Evolutionary conservation across 208 protist species (phyloP).

Genomic region (Spongospora subterranea): DNA sequence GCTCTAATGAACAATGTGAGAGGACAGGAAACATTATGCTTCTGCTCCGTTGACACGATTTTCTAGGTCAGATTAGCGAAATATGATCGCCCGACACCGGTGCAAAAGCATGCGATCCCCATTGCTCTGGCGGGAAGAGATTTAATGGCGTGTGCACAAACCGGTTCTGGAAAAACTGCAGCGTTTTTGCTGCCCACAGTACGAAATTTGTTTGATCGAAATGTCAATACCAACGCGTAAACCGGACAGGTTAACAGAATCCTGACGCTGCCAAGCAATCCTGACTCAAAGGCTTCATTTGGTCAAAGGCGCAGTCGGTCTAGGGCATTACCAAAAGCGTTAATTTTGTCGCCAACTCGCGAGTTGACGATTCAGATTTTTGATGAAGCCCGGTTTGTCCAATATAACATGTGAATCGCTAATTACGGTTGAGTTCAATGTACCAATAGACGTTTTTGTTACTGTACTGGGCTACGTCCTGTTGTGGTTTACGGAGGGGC

Average conservation of each 20-base stretch:
- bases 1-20: conserved; percentile 88
- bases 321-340: conserved; percentile 81
- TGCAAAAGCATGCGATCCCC: conserved; percentile 96
- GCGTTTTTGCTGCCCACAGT: conserved; percentile 92
- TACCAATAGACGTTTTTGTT: conserved; percentile 87
- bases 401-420: not conserved
- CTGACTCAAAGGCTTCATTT: conserved; percentile 55
- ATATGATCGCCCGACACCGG: conserved; percentile 96
- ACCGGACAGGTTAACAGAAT: conserved; percentile 53
- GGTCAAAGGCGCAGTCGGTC: conserved; percentile 61
- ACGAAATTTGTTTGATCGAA: no score
- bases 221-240: conserved; percentile 8
- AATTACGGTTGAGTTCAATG: not conserved
- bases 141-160: conserved; percentile 98
- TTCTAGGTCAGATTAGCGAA: conserved; percentile 76
- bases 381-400: conserved; percentile 83
- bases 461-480: conserved; percentile 85
- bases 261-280: conserved; percentile 52
- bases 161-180: conserved; percentile 97
- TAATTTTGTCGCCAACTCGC: conserved; percentile 91
- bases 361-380: conserved; percentile 92
- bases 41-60: not conserved
- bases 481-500: conserved; percentile 97
- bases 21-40: not conserved
- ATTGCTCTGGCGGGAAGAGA: conserved; percentile 88